phyloP scores from a whole-genome alignment of 352 stramenopile species.

The Phytophthora chlamydospora region DNA sequence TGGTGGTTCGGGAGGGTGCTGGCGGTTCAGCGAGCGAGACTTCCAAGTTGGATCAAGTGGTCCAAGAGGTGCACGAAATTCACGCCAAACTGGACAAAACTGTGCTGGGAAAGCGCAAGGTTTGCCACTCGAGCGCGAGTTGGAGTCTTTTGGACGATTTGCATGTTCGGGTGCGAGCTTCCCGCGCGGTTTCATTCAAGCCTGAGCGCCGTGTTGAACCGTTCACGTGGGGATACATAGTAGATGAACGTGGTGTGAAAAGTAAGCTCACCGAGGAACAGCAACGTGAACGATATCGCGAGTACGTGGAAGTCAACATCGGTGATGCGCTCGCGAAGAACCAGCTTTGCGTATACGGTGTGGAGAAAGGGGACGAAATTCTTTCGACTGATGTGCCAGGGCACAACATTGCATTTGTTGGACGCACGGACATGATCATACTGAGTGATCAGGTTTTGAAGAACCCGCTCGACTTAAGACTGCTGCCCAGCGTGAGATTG shows the following conservation, averaged over 20 bases:
- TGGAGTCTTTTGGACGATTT: slow-evolving; percentile 11
- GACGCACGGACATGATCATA: slow-evolving; percentile 31
- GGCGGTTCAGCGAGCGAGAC: slow-evolving; percentile 11
- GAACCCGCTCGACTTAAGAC: slow-evolving; percentile 10
- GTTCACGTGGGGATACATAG: slow-evolving; percentile 28
- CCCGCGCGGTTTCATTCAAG: slow-evolving; percentile 8
- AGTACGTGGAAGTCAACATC: slow-evolving; percentile 37
- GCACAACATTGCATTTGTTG: slow-evolving; percentile 29
- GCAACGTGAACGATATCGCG: slow-evolving; percentile 27
- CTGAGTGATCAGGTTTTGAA: slow-evolving; percentile 26
- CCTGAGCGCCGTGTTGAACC: slow-evolving; percentile 23
- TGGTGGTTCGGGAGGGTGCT: neutral
- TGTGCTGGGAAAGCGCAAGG: slow-evolving; percentile 14
- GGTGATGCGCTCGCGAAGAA: slow-evolving; percentile 31
- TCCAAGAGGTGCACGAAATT: slow-evolving; percentile 13
- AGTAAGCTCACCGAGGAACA: slow-evolving; percentile 26
- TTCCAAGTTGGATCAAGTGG: slow-evolving; percentile 12
- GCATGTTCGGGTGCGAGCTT: slow-evolving; percentile 13
- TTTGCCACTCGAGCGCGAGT: slow-evolving; percentile 16
- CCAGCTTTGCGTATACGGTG: slow-evolving; percentile 13
- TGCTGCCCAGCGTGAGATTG: slow-evolving; percentile 27
- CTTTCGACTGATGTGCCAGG: slow-evolving; percentile 25
- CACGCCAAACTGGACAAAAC: slow-evolving; percentile 19
- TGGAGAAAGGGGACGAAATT: slow-evolving; percentile 20
- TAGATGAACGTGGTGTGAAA: slow-evolving; percentile 16